Conservation (phyloP, 176 grass and related monocot genomes). For the Hordeum vulgare region DNA sequence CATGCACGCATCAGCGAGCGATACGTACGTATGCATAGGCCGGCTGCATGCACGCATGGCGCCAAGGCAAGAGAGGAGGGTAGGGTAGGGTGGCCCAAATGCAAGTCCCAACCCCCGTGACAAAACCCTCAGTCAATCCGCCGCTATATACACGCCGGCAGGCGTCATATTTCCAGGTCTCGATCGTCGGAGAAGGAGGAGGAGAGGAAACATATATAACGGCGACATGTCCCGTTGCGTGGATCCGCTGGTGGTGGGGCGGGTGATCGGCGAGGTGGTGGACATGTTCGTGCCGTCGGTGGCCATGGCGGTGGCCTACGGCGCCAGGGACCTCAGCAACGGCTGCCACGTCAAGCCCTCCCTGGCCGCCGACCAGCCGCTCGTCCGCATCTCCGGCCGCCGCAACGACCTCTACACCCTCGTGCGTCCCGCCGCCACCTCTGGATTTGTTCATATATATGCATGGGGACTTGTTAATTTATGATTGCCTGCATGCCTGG, state of each 20-base stretch:
- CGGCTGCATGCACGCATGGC: slow-evolving; percentile 1
- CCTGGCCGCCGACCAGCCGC: slow-evolving; percentile 35
- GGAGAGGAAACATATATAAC: too few species aligned
- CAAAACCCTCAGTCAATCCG: background rate
- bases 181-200: too few species aligned
- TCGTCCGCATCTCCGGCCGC: slow-evolving; percentile 52
- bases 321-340: slow-evolving; percentile 66
- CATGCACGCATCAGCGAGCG: background rate
- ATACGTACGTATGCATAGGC: background rate
- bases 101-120: slow-evolving; percentile 24
- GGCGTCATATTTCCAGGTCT: too few species aligned
- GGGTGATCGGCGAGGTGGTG: slow-evolving; percentile 87
- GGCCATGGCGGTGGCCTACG: slow-evolving; percentile 56
- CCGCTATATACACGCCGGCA: background rate
- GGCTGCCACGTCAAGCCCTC: slow-evolving; percentile 76
- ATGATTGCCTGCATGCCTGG: too few species aligned
- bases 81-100: background rate
- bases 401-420: slow-evolving; percentile 59
- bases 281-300: slow-evolving; percentile 73
- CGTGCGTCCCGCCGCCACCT: slow-evolving; percentile 12
- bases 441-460: background rate
- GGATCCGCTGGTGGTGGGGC: slow-evolving; percentile 75
- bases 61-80: background rate
- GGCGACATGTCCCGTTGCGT: slow-evolving; percentile 61
- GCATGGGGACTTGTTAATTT: background rate